Conservation (phyloP, 139 green algal species). For the Chlorella sp. region DNA sequence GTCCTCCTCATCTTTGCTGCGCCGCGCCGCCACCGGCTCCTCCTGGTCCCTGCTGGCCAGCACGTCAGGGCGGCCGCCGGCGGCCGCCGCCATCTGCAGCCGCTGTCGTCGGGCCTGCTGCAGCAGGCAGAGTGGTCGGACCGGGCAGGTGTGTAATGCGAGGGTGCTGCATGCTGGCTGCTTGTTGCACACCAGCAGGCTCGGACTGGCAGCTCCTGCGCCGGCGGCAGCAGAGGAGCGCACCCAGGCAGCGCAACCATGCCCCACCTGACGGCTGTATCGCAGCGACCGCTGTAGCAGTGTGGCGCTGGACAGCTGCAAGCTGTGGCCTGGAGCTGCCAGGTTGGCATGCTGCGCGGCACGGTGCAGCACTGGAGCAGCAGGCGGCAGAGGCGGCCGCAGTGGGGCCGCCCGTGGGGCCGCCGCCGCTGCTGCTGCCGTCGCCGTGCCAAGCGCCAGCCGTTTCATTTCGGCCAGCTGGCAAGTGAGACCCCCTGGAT, state of each 20-base stretch:
- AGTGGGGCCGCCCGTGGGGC: not conserved
- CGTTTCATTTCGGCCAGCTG: not conserved
- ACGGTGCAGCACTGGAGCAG: no score
- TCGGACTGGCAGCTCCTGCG: no score
- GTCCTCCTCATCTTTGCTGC: not conserved
- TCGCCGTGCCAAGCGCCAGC: not conserved
- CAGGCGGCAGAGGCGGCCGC: not conserved
- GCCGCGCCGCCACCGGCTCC: no score
- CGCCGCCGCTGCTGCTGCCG: not conserved
- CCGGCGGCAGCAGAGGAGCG: no score
- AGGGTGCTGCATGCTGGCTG: no score
- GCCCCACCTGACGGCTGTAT: not conserved
- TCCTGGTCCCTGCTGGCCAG: no score
- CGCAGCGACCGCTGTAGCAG: not conserved
- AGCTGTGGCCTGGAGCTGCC: not conserved
- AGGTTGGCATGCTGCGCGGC: slow-evolving; percentile 10
- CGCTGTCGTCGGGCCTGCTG: no score
- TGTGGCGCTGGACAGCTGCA: not conserved
- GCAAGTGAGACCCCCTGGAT: not conserved
- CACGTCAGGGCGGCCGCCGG: no score
- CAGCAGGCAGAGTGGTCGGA: no score
- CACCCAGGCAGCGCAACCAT: not conserved
- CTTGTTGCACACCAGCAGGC: no score
- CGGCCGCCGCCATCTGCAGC: no score
- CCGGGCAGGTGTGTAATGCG: no score